These are phyloP conservation scores for Crithidia thermophila DNA, from an alignment of 208 protist species.

Conservation along the genomic window DNA sequence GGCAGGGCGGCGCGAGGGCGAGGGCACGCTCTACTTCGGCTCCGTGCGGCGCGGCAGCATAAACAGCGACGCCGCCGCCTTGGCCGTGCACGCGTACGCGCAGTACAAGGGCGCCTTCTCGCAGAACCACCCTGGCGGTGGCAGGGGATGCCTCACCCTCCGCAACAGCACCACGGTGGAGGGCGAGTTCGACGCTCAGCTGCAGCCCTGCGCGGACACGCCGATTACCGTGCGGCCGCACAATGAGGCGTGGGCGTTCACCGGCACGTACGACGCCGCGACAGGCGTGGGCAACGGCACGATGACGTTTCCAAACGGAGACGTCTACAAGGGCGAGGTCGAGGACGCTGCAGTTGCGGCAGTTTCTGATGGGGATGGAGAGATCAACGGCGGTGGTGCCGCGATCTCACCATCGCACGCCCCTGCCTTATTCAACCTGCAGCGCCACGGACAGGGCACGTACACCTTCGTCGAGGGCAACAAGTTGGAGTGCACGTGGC, in stretches of 20 bases:
- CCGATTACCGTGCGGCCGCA: slow-evolving; percentile 13
- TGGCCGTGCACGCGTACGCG: slow-evolving; percentile 8
- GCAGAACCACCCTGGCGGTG: slow-evolving; percentile 36
- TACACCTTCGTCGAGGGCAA: slow-evolving; percentile 83
- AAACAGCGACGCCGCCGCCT: neutral
- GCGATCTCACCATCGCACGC: neutral
- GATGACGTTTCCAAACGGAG: slow-evolving; percentile 71
- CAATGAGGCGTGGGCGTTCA: slow-evolving; percentile 40
- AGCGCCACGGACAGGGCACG: slow-evolving; percentile 67
- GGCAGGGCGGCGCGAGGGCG: slow-evolving; percentile 49
- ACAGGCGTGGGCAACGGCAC: slow-evolving; percentile 32
- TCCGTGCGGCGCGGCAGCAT: slow-evolving; percentile 3
- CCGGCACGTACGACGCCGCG: slow-evolving; percentile 53
- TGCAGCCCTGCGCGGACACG: slow-evolving; percentile 10
- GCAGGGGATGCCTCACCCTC: slow-evolving; percentile 51
- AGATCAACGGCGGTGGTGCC: neutral
- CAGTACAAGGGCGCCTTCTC: slow-evolving; percentile 60
- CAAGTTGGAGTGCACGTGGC: slow-evolving; percentile 72
- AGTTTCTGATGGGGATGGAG: too few species aligned
- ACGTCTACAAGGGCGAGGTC: slow-evolving; percentile 68
- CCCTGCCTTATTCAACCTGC: slow-evolving; percentile 36
- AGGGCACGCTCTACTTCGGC: slow-evolving; percentile 41
- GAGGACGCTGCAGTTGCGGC: slow-evolving; percentile 36
- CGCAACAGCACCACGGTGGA: slow-evolving; percentile 67
- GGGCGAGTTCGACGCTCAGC: slow-evolving; percentile 60